phyloP scores from a whole-genome alignment of 345 rosid genomes.

The Lepidium didymum region DNA sequence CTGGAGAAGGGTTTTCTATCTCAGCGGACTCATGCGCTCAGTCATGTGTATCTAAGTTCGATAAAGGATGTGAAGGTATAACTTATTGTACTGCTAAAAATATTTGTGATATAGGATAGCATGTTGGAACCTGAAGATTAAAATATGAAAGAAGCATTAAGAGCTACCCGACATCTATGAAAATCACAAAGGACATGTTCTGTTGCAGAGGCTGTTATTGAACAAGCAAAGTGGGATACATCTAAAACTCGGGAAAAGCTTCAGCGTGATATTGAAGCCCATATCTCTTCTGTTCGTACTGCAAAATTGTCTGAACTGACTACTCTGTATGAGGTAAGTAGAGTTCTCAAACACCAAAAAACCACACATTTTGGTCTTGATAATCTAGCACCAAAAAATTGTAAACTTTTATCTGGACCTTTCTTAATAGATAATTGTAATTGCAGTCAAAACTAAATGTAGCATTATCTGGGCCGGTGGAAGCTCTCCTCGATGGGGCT shows the following conservation, averaged over 20 bases:
- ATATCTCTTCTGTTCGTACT: conserved; percentile 69
- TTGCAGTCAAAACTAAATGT: conserved; percentile 69
- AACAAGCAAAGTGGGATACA: conserved; percentile 90
- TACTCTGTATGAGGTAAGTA: conserved; percentile 63
- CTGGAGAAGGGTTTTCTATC: conserved; percentile 72
- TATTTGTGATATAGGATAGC: neutral
- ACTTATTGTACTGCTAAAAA: neutral
- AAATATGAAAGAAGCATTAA: neutral
- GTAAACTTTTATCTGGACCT: conserved; percentile 1
- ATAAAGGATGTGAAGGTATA: conserved; percentile 70
- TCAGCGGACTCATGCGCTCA: conserved; percentile 49
- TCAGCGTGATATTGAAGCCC: conserved; percentile 79
- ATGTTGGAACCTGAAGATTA: conserved; percentile 9
- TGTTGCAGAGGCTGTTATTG: conserved; percentile 75
- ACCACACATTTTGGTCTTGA: neutral
- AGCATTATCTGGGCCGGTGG: conserved; percentile 80
- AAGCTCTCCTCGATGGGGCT: conserved; percentile 89
- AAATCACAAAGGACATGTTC: neutral
- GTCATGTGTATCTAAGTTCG: conserved; percentile 51
- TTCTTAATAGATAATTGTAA: conserved; percentile 8
- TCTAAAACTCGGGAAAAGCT: conserved; percentile 72
- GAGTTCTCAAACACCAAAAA: neutral
- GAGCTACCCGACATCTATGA: neutral
- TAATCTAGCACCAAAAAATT: neutral
- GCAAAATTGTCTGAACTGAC: conserved; percentile 78